Conservation (phyloP, 495 filamentous ascomycete species). For the Rostrohypoxylon terebratum region DNA sequence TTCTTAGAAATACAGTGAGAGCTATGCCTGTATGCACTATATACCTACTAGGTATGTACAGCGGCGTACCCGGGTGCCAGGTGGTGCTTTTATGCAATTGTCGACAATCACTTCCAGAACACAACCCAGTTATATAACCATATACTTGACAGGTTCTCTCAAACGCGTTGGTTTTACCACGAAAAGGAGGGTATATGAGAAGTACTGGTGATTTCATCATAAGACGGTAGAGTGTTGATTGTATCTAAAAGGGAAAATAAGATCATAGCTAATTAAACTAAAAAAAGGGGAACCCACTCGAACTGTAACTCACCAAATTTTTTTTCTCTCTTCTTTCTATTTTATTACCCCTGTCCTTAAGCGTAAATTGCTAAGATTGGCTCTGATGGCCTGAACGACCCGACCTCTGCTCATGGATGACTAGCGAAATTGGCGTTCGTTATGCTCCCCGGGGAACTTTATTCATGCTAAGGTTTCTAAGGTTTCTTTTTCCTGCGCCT, state of each 20-base stretch:
- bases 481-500: not conserved
- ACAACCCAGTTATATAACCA: not conserved
- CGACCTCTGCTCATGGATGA: slow-evolving; percentile 35
- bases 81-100: slow-evolving; percentile 34
- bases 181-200: slow-evolving; percentile 13
- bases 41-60: slow-evolving; percentile 34
- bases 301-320: slow-evolving; percentile 42
- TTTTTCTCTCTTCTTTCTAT: slow-evolving; percentile 29
- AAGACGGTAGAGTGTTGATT: slow-evolving; percentile 18
- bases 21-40: slow-evolving; percentile 18
- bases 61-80: slow-evolving; percentile 33
- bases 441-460: slow-evolving; percentile 42
- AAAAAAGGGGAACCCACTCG: slow-evolving; percentile 43
- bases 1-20: slow-evolving; percentile 30
- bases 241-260: slow-evolving; percentile 43
- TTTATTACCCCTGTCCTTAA: slow-evolving; percentile 36
- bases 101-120: not conserved
- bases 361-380: slow-evolving; percentile 47
- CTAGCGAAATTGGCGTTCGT: slow-evolving; percentile 44
- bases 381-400: slow-evolving; percentile 34
- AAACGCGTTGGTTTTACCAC: not conserved
- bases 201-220: slow-evolving; percentile 15
- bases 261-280: slow-evolving; percentile 46
- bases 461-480: slow-evolving; percentile 41
- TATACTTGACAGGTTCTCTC: slow-evolving; percentile 1